Percentiles rank a stretch among this genome's conserved stretches.
These are phyloP conservation scores for Calonectria naviculata DNA, from an alignment of 2,329 filamentous ascomycete genomes.

Conservation along the genomic window DNA sequence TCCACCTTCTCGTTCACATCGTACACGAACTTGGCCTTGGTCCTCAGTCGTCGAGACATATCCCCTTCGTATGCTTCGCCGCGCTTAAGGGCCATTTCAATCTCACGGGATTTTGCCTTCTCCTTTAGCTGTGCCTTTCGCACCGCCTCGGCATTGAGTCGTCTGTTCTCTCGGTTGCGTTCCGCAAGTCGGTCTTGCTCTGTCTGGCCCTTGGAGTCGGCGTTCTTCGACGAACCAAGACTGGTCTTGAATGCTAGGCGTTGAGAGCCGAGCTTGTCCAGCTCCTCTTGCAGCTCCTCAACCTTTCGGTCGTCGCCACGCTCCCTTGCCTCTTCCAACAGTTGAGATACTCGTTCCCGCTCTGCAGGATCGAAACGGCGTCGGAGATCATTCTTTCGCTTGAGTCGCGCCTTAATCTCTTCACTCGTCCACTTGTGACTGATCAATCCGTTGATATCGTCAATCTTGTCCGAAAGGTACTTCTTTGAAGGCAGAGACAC, in stretches of 20 bases:
- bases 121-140: conserved; percentile 91
- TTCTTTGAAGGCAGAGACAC: conserved; percentile 80
- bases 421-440: conserved; percentile 85
- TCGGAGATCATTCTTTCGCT: conserved; percentile 75
- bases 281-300: conserved; percentile 66
- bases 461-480: conserved; percentile 76
- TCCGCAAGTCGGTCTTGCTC: conserved; percentile 87
- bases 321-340: conserved; percentile 74
- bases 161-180: conserved; percentile 86
- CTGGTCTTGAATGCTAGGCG: conserved; percentile 80
- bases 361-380: conserved; percentile 74
- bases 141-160: conserved; percentile 88
- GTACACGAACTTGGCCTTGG: conserved; percentile 75
- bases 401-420: conserved; percentile 84
- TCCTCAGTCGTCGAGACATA: conserved; percentile 71
- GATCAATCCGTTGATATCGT: conserved; percentile 83
- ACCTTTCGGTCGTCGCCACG: conserved; percentile 70
- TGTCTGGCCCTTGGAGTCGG: conserved; percentile 59
- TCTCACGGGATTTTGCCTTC: conserved; percentile 70
- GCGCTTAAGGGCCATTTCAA: conserved; percentile 69
- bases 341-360: conserved; percentile 73
- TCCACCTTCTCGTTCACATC: conserved; percentile 65
- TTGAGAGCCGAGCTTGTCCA: conserved; percentile 72
- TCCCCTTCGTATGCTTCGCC: conserved; percentile 72
- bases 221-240: conserved; percentile 65